phyloP scores from a whole-genome alignment of 2,329 filamentous ascomycete species.

The Davidsoniella eucalypti region DNA sequence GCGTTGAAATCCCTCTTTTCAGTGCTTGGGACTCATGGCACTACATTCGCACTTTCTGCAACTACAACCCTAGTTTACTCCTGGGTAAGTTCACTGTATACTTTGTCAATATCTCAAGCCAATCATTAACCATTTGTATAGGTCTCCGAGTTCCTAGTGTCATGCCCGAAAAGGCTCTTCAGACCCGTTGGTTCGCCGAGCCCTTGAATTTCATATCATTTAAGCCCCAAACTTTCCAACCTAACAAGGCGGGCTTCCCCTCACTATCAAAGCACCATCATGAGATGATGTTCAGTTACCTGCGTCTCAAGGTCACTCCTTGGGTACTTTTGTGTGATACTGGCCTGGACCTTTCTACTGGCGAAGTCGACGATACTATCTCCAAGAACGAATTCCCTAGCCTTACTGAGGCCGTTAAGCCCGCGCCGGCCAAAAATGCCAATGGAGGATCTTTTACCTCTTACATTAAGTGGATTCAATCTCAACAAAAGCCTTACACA shows the following conservation, averaged over 20 bases:
- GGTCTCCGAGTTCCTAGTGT: conserved; percentile 32
- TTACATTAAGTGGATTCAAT: conserved; percentile 73
- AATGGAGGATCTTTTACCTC: conserved; percentile 39
- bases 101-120: neutral
- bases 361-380: conserved; percentile 14
- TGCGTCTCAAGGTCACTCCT: conserved; percentile 45
- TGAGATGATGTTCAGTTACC: conserved; percentile 42
- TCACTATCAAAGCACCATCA: conserved; percentile 46
- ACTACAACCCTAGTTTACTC: conserved; percentile 64
- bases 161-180: conserved; percentile 42
- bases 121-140: conserved; percentile 4
- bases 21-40: conserved; percentile 92
- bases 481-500: conserved; percentile 51
- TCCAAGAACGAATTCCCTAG: conserved; percentile 48
- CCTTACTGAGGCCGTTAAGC: conserved; percentile 45
- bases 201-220: conserved; percentile 47
- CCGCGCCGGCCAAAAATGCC: conserved; percentile 17
- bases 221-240: conserved; percentile 35
- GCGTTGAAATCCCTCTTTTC: conserved; percentile 48
- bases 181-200: conserved; percentile 53
- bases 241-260: conserved; percentile 44
- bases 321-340: conserved; percentile 49
- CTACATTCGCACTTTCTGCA: conserved; percentile 66
- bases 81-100: conserved; percentile 48
- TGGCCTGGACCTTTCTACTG: conserved; percentile 28